phyloP scores from a whole-genome alignment of 768 basidiomycete species.

The Neoboletus brunneissimus region DNA sequence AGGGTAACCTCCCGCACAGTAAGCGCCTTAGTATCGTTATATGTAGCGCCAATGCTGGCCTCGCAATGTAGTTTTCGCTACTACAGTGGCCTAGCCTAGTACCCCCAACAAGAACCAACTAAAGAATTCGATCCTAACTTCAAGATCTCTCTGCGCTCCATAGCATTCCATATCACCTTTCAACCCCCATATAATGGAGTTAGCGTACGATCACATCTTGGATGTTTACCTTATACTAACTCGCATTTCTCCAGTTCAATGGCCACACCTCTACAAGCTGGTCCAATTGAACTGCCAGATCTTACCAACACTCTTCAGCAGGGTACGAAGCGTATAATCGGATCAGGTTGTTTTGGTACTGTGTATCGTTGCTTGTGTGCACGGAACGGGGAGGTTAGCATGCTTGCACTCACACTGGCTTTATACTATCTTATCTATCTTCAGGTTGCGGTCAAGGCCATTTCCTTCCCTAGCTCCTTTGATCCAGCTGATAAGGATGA shows the following conservation, averaged over 20 bases:
- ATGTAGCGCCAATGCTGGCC: background rate
- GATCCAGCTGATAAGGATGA: background rate
- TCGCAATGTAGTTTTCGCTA: background rate
- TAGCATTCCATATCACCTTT: background rate
- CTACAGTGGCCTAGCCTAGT: background rate
- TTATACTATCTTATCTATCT: background rate
- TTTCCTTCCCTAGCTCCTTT: background rate
- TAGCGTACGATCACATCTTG: background rate
- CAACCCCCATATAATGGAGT: background rate
- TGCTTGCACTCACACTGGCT: no score
- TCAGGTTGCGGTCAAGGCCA: constrained; percentile 8
- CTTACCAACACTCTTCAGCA: background rate
- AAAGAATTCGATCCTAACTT: background rate
- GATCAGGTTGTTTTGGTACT: background rate
- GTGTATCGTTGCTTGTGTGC: background rate
- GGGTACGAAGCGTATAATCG: background rate
- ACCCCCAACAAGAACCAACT: background rate
- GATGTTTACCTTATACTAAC: background rate
- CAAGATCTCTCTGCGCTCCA: background rate
- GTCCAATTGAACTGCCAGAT: background rate
- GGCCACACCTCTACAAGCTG: background rate
- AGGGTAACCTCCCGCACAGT: no score
- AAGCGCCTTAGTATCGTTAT: background rate
- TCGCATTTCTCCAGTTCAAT: background rate
- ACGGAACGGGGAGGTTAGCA: background rate